Conservation (phyloP, 768 basidiomycete species). For the Kwoniella europaea region DNA sequence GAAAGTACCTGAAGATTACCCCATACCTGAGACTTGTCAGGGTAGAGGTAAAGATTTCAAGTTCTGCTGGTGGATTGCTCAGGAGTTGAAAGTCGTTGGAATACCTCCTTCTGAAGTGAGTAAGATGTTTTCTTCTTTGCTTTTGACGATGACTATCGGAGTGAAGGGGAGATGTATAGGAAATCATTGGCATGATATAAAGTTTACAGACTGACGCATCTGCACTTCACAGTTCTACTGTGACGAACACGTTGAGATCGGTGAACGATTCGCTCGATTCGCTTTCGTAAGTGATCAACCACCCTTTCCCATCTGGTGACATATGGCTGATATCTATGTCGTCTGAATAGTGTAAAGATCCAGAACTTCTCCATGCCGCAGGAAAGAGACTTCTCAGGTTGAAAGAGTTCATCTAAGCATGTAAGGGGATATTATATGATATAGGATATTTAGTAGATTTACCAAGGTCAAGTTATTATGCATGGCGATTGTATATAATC, state of each 20-base stretch:
- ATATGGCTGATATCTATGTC: conserved; percentile 4
- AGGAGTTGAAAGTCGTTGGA: conserved; percentile 85
- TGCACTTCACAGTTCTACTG: conserved; percentile 77
- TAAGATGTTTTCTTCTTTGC: no score
- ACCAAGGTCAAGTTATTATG: background rate
- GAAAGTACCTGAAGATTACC: conserved; percentile 80
- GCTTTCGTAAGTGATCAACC: conserved; percentile 61
- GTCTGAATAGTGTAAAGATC: conserved; percentile 81
- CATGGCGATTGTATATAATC: conserved; percentile 7
- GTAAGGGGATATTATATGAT: background rate
- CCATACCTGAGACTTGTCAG: conserved; percentile 73
- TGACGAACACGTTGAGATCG: conserved; percentile 79
- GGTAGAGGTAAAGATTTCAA: conserved; percentile 87
- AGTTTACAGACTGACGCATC: no score
- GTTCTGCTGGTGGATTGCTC: conserved; percentile 95
- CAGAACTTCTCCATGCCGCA: conserved; percentile 80
- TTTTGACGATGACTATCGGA: no score
- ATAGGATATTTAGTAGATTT: conserved; percentile 4
- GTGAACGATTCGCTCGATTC: conserved; percentile 84
- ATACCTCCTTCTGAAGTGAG: conserved; percentile 94
- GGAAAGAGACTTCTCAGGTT: conserved; percentile 78
- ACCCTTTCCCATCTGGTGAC: background rate
- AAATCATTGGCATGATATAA: no score
- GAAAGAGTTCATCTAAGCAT: conserved; percentile 66
- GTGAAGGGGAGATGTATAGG: no score